Evolutionary conservation across 768 basidiomycete genomes (phyloP), one percentile per base, ranked within the genome.

Genomic region (Phylloporus sp.): DNA sequence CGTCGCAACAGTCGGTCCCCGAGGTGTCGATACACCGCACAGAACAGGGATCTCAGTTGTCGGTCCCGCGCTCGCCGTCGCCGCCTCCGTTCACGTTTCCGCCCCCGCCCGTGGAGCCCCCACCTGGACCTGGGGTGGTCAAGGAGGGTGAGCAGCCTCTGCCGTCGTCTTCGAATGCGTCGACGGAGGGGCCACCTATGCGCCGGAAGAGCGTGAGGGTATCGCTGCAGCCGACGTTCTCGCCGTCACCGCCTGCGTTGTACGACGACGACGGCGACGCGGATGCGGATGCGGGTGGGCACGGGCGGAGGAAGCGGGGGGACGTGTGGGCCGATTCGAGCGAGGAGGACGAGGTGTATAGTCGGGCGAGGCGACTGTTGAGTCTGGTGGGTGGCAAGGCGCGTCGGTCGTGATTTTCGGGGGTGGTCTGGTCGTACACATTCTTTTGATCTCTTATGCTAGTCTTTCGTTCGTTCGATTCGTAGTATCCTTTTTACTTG

Each of bases 291-390:
- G 9, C 7, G 14, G 21, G 21, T 4, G 27, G 18, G 27, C n/a
- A 31, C 42, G 29, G 2, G 66, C 18, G 9, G 44, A 36, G 5
- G 5, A 17, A 22, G 18, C 7, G 27, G 28, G 9, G 65, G 33
- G 78, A 80, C 52, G 59, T 80, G 50, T 89, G 86, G 88, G 74
- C 75, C 49, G 84, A 90, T 56, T 86, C 86, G 55, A 82, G 83
- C 56, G 84, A 84, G 41, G 83, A 87, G 54, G 84, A 86, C 58
- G 81, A 75, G 49, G 81, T 73, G 61, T 89, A 90, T 67, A 56
- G 68, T 43, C 70, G 58, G 18, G 87, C 84, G 44, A 76, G 74
- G 66, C 69, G 53, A 46, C 43, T 83, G 62, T 69, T 90, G 56
- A 70, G 63, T 33, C 68, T 70, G 53, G 67, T 71, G 22, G 71